Evolutionary conservation across 805 yeast species (phyloP), one percentile per base, ranked within the genome.

Genomic region (Saccharomyces paradoxus): DNA sequence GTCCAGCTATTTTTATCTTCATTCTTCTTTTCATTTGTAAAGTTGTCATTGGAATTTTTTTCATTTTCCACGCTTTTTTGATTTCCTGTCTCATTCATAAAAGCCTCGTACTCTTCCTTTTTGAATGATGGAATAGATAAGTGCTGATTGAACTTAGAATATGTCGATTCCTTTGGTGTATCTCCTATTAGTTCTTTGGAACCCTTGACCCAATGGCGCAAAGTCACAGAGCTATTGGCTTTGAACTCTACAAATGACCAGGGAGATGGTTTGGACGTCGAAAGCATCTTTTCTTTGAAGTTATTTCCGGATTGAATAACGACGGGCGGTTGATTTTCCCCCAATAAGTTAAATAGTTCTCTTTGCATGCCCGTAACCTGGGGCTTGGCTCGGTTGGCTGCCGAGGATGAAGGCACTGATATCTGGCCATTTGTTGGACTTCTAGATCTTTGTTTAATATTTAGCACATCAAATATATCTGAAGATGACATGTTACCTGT

Each of bases 171-270:
- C 49, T 70, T 72, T 3, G 60, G 54, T 53, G 65, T 70, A n/a
- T 64, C 66, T 10, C 63, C 67, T 5, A 63, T 44, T 13, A 56
- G 60, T 63, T 77, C 83, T 50, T 75, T 78, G 1, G 84, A 73
- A 0, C 94, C 96, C 56, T 87, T 83, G 1, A 84, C 91, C 98
- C 99, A 94, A 70, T 94, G 98, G 55, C 75, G 74, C 46, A 92
- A 75, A 46, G 72, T 74, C 27, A 84, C 81, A 49, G 81, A 84
- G 0, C 82, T 77, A 4, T 72, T 71, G 58, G 82, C 82, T 48
- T 73, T 76, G 65, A 92, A 94, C 4, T 76, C 72, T 21, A 79
- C 78, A 70, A 81, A 75, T 0, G 81, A 78, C 99, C 99, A 94
- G 0, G 96, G 90, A 0, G 94, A 79, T 0, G 89, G 86, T 57